Conservation (phyloP, 129 eudicot genomes). For the Daucus carota region DNA sequence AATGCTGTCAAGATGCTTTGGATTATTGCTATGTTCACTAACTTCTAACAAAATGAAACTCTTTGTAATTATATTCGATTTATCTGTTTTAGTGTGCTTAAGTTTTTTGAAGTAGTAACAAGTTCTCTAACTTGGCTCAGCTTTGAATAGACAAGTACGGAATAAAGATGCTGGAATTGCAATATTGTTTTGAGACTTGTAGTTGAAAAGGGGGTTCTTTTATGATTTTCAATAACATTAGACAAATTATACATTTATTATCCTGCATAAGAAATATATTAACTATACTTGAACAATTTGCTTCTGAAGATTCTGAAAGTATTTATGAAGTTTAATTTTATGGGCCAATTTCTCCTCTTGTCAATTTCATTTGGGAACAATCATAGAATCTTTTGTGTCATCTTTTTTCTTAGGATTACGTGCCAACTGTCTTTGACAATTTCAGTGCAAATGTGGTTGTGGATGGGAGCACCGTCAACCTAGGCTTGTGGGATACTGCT, state of each 20-base stretch:
- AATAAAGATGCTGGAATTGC: neutral
- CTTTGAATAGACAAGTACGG: neutral
- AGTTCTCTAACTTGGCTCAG: neutral
- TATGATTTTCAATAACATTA: neutral
- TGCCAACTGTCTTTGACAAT: slow-evolving; percentile 95
- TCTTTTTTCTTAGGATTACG: slow-evolving; percentile 53
- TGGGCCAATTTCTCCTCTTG: neutral
- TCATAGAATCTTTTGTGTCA: neutral
- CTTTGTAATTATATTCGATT: neutral
- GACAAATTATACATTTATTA: neutral
- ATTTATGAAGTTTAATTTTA: neutral
- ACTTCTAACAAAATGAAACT: neutral
- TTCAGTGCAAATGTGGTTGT: slow-evolving; percentile 97
- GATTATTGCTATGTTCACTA: neutral
- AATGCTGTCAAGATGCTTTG: neutral
- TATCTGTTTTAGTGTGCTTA: neutral
- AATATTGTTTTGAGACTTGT: neutral
- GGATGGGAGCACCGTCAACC: slow-evolving; percentile 90
- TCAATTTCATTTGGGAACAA: neutral
- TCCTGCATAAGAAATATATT: neutral
- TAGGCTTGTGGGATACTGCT: slow-evolving; percentile 99
- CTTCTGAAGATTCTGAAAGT: neutral
- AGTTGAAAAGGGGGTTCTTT: neutral
- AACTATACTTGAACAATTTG: neutral
- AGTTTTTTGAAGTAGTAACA: neutral